Evolutionary conservation across 1,139 yeast species (phyloP), one percentile per base, ranked within the genome.

Genomic region (Kurtzmaniella quercitrusa): DNA sequence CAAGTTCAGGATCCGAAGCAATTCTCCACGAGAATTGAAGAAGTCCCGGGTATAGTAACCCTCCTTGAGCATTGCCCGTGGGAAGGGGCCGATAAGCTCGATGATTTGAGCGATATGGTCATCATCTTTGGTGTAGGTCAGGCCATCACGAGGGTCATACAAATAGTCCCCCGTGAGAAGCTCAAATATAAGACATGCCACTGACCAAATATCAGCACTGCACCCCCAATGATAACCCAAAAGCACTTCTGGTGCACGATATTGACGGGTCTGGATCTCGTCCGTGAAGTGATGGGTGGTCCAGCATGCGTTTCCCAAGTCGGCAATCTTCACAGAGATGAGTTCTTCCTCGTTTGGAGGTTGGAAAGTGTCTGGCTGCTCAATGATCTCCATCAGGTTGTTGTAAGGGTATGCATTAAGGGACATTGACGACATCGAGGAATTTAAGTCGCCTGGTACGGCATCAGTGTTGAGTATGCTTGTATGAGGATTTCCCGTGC

Each of bases 1-100:
- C 48, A 73, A 62, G 51, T 72, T 71, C 46, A 52, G 75, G 48
- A 85, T 85, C 55, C 83, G 75, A 54, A 80, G 76, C 46, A 85
- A 62, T 40, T 77, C 77, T 45, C 81, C 67, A 57, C 81, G 69
- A 23, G 79, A 65, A 47, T 68, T 71, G 60, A 73, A 73, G 47
- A 70, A 72, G 45, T 73, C 77, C 17, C 75, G 54, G 1, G 75
- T 56, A 51, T 70, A 70, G 49, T 60, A 67, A 41, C 75, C 62
- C 49, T 70, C 77, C 45, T 71, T 72, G 39, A 72, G 58, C 68
- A 72, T 65, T 36, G 66, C 57, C 27, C 75, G 55, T 1, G 77
- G 77, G 48, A 71, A 65, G 9, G 68, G 68, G 0, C 77, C 77
- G 29, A 73, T 57, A 44, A 73, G 62, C 53, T 73, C 79, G 41